A percentile compares a stretch with the other conserved stretches of the same genome.
phyloP scores from a whole-genome alignment of 495 filamentous ascomycete genomes.

The Talaromyces stipitatus region DNA sequence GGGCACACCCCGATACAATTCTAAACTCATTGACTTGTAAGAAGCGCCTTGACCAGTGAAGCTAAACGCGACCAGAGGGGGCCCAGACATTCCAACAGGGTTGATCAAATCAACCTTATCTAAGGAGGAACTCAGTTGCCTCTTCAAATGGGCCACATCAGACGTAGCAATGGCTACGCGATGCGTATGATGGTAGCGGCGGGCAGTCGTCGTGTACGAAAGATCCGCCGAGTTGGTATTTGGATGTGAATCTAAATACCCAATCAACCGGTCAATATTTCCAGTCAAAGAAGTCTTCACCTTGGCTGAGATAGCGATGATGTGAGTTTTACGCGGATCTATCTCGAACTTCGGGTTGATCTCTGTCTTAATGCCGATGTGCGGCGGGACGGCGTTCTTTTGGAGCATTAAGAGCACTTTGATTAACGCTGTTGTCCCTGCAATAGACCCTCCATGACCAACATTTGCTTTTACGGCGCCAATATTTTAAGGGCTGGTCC shows the following conservation, averaged over 20 bases:
- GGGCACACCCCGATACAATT: conserved; percentile 19
- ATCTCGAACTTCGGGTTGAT: conserved; percentile 29
- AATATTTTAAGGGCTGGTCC: conserved; percentile 14
- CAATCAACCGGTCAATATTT: conserved; percentile 25
- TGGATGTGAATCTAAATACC: conserved; percentile 20
- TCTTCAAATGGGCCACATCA: conserved; percentile 6
- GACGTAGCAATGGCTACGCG: conserved; percentile 31
- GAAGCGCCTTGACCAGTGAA: conserved; percentile 66
- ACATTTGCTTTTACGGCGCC: conserved; percentile 32
- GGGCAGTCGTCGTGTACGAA: conserved; percentile 15
- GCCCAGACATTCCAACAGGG: background rate
- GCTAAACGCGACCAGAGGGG: conserved; percentile 42
- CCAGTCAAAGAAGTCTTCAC: conserved; percentile 21
- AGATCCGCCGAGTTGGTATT: conserved; percentile 21
- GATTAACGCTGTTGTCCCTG: conserved; percentile 23
- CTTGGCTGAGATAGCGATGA: conserved; percentile 31
- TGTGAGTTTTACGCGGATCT: conserved; percentile 20
- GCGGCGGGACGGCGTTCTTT: conserved; percentile 26
- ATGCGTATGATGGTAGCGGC: conserved; percentile 24
- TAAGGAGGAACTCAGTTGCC: conserved; percentile 14
- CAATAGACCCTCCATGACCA: conserved; percentile 31
- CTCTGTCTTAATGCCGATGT: conserved; percentile 34
- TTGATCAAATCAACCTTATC: conserved; percentile 8
- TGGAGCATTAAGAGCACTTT: conserved; percentile 28
- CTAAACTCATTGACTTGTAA: conserved; percentile 26